These are phyloP conservation scores for Trypanosoma lewisi DNA, from an alignment of 208 protist species.

Conservation along the genomic window DNA sequence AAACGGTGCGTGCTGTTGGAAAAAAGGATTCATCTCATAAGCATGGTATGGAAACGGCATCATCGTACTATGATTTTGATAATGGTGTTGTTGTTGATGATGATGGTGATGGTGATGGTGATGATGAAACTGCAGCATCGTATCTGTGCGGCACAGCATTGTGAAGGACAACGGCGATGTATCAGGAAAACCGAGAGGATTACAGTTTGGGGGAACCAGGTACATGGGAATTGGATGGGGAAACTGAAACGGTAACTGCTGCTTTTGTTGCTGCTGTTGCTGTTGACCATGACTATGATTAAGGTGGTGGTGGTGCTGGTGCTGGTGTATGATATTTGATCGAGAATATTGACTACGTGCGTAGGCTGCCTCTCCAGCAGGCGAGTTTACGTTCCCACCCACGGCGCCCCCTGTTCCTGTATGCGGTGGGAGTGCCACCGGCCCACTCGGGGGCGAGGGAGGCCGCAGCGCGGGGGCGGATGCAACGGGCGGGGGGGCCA, in stretches of 20 bases:
- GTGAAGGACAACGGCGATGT: conserved; percentile 13
- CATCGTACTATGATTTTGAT: no score
- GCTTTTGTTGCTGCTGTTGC: conserved; percentile 13
- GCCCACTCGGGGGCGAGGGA: background rate
- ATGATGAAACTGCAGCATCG: conserved; percentile 13
- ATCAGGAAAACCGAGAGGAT: conserved; percentile 4
- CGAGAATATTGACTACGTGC: background rate
- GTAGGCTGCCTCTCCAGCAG: background rate
- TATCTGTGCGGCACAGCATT: conserved; percentile 11
- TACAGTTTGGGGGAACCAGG: conserved; percentile 3
- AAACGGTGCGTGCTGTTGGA: conserved; percentile 11
- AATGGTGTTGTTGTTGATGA: conserved; percentile 9
- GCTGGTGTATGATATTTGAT: background rate
- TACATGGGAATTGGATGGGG: conserved; percentile 15
- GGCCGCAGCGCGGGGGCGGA: background rate
- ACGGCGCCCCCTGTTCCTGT: background rate
- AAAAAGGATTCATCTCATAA: conserved; percentile 21
- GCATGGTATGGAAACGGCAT: conserved; percentile 17
- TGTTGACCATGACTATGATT: no score
- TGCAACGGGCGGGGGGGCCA: background rate
- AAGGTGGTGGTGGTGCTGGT: no score
- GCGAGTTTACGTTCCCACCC: background rate
- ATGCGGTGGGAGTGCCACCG: background rate
- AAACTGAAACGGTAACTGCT: conserved; percentile 1
- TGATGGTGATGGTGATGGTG: conserved; percentile 20